Conservation (phyloP, 352 stramenopile species). For the Phytopythium montanum region DNA sequence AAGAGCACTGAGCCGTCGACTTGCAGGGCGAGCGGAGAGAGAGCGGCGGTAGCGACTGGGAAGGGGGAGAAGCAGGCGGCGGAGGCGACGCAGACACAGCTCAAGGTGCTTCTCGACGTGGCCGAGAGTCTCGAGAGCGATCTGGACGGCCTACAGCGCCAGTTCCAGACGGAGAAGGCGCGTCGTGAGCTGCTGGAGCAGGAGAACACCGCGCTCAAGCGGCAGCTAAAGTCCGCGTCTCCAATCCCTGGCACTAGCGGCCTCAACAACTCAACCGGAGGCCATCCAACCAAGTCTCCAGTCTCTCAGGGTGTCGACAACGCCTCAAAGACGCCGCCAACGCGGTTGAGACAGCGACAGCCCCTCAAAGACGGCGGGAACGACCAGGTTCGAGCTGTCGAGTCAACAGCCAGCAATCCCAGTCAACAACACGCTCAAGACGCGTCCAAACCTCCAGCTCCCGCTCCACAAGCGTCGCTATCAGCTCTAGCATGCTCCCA, state of each 20-base stretch:
- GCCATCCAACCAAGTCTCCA: background rate
- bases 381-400: background rate
- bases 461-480: background rate
- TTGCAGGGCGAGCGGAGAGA: background rate
- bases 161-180: constrained; percentile 45
- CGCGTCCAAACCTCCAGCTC: background rate
- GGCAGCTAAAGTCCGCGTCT: background rate
- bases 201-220: constrained; percentile 42
- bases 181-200: constrained; percentile 40
- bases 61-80: constrained; percentile 12
- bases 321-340: background rate
- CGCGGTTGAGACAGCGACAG: background rate
- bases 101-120: constrained; percentile 62
- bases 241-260: constrained; percentile 9
- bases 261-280: background rate
- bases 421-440: background rate
- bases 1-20: background rate
- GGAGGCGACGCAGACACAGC: constrained; percentile 27
- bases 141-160: constrained; percentile 36
- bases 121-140: constrained; percentile 60
- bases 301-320: constrained; percentile 8
- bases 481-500: background rate
- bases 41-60: background rate
- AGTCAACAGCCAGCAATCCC: background rate
- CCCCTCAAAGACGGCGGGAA: background rate